These are phyloP conservation scores for Oidiodendron maius DNA, from an alignment of 495 filamentous ascomycete genomes.

Conservation along the genomic window DNA sequence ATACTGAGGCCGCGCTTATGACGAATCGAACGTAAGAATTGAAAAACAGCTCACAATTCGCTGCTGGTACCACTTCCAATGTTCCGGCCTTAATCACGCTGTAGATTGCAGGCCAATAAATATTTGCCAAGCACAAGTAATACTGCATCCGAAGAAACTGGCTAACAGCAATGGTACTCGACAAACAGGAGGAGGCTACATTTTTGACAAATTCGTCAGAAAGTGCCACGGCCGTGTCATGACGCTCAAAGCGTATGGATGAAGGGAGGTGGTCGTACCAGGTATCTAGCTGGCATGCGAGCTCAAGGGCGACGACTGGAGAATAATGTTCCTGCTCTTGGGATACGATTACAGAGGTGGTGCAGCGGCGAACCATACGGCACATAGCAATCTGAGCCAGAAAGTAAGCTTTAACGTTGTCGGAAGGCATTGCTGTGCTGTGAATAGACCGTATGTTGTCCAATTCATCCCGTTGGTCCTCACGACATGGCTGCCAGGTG, in stretches of 20 bases:
- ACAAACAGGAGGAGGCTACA: not conserved
- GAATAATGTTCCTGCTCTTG: conserved; percentile 5
- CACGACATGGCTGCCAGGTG: conserved; percentile 9
- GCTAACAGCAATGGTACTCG: not conserved
- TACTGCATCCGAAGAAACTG: conserved; percentile 10
- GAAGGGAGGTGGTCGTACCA: conserved; percentile 12
- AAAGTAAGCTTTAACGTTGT: conserved; percentile 10
- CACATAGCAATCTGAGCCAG: conserved; percentile 10
- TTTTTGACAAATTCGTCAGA: not conserved
- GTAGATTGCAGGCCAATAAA: conserved; percentile 14
- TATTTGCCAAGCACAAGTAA: conserved; percentile 1
- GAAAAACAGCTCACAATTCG: conserved; percentile 2
- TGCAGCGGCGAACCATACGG: conserved; percentile 13
- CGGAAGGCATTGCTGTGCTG: not conserved
- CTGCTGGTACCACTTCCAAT: not conserved
- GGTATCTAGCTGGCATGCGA: conserved; percentile 8
- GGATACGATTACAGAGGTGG: conserved; percentile 8
- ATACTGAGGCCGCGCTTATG: not conserved
- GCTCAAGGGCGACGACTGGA: conserved; percentile 9
- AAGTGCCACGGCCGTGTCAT: not conserved
- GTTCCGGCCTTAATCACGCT: conserved; percentile 1
- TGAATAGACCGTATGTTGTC: not conserved
- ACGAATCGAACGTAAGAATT: conserved; percentile 5
- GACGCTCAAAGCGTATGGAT: conserved; percentile 8
- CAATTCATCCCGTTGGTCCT: conserved; percentile 1